Conservation (phyloP, 1,284 basidiomycete genomes). For the Ustilago shanxiensis region DNA sequence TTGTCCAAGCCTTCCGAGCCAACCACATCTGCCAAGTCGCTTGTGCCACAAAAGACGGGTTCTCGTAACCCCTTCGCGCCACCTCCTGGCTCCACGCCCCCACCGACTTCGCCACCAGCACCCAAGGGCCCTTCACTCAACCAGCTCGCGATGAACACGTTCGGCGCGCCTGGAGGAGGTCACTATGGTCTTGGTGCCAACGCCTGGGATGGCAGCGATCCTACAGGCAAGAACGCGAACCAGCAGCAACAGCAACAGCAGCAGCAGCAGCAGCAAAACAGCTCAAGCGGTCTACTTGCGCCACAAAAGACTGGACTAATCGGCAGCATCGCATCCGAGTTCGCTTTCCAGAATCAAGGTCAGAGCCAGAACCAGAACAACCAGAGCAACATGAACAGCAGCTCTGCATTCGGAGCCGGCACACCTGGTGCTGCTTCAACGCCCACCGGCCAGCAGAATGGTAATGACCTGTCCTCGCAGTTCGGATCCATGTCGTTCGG, state of each 20-base stretch:
- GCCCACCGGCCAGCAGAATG: slow-evolving; percentile 14
- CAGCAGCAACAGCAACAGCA: slow-evolving; percentile 25
- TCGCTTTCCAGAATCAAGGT: slow-evolving; percentile 53
- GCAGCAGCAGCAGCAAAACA: slow-evolving; percentile 29
- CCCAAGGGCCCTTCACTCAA: slow-evolving; percentile 83
- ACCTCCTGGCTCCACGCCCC: slow-evolving; percentile 74
- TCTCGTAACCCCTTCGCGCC: slow-evolving; percentile 94
- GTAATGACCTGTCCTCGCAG: slow-evolving; percentile 24
- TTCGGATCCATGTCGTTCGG: slow-evolving; percentile 50
- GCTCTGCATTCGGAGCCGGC: slow-evolving; percentile 11
- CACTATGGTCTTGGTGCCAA: slow-evolving; percentile 58
- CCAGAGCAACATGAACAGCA: slow-evolving; percentile 1
- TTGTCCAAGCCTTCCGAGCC: slow-evolving; percentile 71
- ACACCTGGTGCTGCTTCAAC: slow-evolving; percentile 18
- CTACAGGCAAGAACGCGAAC: slow-evolving; percentile 19
- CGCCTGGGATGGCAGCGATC: slow-evolving; percentile 55
- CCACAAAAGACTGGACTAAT: slow-evolving; percentile 69
- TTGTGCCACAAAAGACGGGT: slow-evolving; percentile 92
- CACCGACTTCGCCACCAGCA: slow-evolving; percentile 71
- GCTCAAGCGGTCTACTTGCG: slow-evolving; percentile 30
- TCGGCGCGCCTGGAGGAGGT: slow-evolving; percentile 48
- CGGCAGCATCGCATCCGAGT: slow-evolving; percentile 70
- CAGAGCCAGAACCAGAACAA: slow-evolving; percentile 10
- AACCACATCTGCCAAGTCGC: slow-evolving; percentile 71
- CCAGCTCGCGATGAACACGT: slow-evolving; percentile 78